Evolutionary conservation across 768 basidiomycete species (phyloP).

Genomic region (Punctularia strigosozonata): DNA sequence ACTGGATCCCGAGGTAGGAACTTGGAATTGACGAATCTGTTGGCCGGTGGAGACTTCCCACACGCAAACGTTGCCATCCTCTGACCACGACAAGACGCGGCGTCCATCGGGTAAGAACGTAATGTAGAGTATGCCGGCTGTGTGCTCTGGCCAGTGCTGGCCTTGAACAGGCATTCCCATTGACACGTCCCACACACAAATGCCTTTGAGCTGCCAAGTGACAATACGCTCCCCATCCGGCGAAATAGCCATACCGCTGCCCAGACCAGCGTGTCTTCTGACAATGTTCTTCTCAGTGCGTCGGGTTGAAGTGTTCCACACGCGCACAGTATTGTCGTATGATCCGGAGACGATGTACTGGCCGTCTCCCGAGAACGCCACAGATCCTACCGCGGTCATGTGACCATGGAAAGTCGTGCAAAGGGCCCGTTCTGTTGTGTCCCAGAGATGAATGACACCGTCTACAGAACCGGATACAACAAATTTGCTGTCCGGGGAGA

Average conservation of each 20-base stretch:
- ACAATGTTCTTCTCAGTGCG: slow-evolving; percentile 9
- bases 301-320: slow-evolving; percentile 10
- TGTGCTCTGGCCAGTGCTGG: too few relatives aligned
- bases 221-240: neutral
- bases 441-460: neutral
- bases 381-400: slow-evolving; percentile 6
- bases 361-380: slow-evolving; percentile 13
- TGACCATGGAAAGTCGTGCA: slow-evolving; percentile 7
- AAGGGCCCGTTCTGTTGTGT: neutral
- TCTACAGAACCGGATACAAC: neutral
- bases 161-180: slow-evolving; percentile 6
- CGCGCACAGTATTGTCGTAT: slow-evolving; percentile 5
- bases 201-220: neutral
- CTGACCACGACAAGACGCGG: slow-evolving; percentile 6
- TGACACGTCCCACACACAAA: slow-evolving; percentile 3
- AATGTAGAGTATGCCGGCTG: slow-evolving; percentile 7
- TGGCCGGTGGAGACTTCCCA: slow-evolving; percentile 10
- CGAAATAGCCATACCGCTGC: neutral
- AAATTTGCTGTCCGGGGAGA: neutral
- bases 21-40: neutral
- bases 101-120: slow-evolving; percentile 9
- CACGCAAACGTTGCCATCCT: slow-evolving; percentile 2
- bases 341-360: slow-evolving; percentile 7
- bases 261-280: neutral
- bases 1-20: too few relatives aligned